These are phyloP conservation scores for Rhodamnia argentea DNA, from an alignment of 345 rosid genomes.

Conservation along the genomic window DNA sequence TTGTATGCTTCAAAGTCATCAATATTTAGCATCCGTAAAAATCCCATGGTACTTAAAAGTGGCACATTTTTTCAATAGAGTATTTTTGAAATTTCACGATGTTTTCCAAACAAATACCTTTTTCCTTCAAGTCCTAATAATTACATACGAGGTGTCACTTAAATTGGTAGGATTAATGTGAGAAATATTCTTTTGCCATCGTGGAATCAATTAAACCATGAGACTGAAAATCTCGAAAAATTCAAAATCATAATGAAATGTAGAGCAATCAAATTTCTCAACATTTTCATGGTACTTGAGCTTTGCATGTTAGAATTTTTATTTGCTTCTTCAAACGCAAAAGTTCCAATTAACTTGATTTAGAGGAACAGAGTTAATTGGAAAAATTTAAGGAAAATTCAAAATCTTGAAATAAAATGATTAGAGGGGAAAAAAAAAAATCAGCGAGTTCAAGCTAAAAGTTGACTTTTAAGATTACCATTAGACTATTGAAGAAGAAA, in stretches of 20 bases:
- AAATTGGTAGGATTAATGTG: neutral
- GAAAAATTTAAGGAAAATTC: neutral
- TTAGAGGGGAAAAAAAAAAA: neutral
- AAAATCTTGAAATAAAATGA: neutral
- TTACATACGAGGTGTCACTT: neutral
- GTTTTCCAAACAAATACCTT: neutral
- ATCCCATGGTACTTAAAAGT: too few species aligned
- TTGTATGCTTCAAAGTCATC: too few species aligned
- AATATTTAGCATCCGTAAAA: too few species aligned
- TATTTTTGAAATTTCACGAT: neutral
- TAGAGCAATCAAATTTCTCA: neutral
- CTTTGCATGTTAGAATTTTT: neutral
- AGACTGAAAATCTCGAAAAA: neutral
- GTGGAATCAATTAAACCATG: rapidly evolving
- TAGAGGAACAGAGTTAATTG: neutral
- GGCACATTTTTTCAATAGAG: too few species aligned
- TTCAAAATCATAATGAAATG: neutral
- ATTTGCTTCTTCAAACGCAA: neutral
- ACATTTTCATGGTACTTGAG: rapidly evolving
- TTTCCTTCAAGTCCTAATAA: neutral
- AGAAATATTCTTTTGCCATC: neutral
- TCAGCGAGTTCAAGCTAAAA: neutral
- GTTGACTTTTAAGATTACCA: too few species aligned
- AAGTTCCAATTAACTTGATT: neutral
- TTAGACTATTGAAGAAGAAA: too few species aligned